These are phyloP conservation scores for Phaseolus lunatus DNA, from an alignment of 306 rosid genomes.

Conservation along the genomic window DNA sequence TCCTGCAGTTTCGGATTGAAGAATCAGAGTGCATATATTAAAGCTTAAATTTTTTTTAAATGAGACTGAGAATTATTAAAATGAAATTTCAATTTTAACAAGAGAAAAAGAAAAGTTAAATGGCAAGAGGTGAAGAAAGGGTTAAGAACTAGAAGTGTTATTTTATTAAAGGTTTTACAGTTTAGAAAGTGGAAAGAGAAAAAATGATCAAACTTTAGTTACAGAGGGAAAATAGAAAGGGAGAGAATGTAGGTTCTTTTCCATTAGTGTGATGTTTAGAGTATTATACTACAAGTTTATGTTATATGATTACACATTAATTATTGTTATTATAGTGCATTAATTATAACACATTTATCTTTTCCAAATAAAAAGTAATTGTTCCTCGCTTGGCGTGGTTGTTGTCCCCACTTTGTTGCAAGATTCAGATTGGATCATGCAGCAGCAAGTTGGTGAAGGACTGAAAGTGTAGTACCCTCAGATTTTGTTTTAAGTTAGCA, in stretches of 20 bases:
- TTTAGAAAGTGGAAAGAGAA: not conserved
- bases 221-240: not conserved
- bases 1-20: not conserved
- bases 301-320: no score
- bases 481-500: slow-evolving; percentile 41
- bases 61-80: not conserved
- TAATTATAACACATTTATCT: not conserved
- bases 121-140: not conserved
- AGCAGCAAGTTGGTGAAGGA: slow-evolving; percentile 36
- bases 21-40: not conserved
- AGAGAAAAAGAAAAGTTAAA: not conserved
- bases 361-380: not conserved
- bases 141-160: no score
- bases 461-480: slow-evolving; percentile 23
- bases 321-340: no score
- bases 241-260: slow-evolving; percentile 40
- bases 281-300: no score
- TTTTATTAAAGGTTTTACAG: not conserved
- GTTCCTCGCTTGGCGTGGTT: slow-evolving; percentile 36
- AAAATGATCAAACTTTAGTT: not conserved
- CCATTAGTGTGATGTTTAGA: not conserved
- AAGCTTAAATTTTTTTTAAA: not conserved
- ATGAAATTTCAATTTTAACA: not conserved
- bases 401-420: slow-evolving; percentile 40
- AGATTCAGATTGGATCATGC: slow-evolving; percentile 57